Conservation (phyloP, 352 stramenopile genomes). For the Phytopythium boreale region DNA sequence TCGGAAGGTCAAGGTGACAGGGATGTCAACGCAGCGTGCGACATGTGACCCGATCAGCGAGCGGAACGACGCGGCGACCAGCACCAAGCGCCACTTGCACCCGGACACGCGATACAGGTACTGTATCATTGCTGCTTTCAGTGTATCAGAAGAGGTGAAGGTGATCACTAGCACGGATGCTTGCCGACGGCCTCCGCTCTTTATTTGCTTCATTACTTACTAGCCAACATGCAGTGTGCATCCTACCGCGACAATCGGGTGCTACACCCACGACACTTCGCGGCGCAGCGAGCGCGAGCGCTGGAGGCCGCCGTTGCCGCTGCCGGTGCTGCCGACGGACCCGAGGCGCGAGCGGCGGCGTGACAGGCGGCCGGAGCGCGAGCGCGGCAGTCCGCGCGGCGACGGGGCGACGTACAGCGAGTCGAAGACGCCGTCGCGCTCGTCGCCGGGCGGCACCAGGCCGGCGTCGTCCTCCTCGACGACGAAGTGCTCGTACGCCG, state of each 20-base stretch:
- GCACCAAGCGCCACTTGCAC: too few species aligned
- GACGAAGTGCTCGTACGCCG: conserved; percentile 61
- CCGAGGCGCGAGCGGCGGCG: conserved; percentile 20
- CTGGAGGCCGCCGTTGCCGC: conserved; percentile 11
- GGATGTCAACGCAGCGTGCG: not conserved
- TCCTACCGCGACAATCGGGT: too few species aligned
- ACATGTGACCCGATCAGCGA: not conserved
- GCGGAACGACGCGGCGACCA: too few species aligned
- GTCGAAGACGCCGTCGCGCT: conserved; percentile 26
- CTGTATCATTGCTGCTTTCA: too few species aligned
- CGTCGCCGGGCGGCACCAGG: conserved; percentile 7
- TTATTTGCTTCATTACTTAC: not conserved
- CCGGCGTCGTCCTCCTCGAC: conserved; percentile 32
- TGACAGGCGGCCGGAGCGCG: conserved; percentile 7
- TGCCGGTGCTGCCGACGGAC: conserved; percentile 17
- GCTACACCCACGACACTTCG: not conserved
- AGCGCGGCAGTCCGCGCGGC: conserved; percentile 12
- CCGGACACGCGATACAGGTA: too few species aligned
- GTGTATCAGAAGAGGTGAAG: too few species aligned
- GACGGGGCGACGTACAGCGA: conserved; percentile 21
- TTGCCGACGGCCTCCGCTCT: too few species aligned
- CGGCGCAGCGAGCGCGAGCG: conserved; percentile 2
- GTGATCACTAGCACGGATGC: too few species aligned
- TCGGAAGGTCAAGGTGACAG: not conserved
- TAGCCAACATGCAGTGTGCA: not conserved